These are phyloP conservation scores for Aspergillus avenaceus DNA, from an alignment of 495 filamentous ascomycete genomes.

Conservation along the genomic window DNA sequence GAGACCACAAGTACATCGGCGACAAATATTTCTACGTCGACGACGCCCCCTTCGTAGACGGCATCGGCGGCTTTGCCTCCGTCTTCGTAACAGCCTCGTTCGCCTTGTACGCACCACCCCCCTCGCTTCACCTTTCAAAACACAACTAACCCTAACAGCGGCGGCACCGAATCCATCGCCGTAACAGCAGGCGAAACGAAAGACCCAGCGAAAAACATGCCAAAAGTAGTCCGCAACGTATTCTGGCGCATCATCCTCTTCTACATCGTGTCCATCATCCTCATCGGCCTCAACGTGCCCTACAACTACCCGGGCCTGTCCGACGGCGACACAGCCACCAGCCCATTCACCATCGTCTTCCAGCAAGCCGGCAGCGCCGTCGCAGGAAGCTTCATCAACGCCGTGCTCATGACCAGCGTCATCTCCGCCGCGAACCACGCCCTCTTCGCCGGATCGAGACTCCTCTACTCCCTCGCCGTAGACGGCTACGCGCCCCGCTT, in stretches of 20 bases:
- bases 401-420: constrained; percentile 51
- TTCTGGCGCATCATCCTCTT: constrained; percentile 53
- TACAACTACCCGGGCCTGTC: constrained; percentile 47
- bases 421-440: constrained; percentile 52
- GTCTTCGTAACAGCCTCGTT: constrained; percentile 53
- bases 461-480: constrained; percentile 47
- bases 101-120: constrained; percentile 31
- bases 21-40: constrained; percentile 40
- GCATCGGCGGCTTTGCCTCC: constrained; percentile 49
- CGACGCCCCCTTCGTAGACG: constrained; percentile 50
- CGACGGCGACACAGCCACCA: constrained; percentile 34
- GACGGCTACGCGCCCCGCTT: constrained; percentile 43
- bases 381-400: constrained; percentile 53
- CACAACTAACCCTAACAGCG: constrained; percentile 24
- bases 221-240: constrained; percentile 48
- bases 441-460: constrained; percentile 49
- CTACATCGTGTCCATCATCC: constrained; percentile 46
- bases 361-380: constrained; percentile 42
- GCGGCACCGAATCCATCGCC: constrained; percentile 54
- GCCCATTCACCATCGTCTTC: constrained; percentile 53
- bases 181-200: constrained; percentile 53
- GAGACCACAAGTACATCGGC: constrained; percentile 40
- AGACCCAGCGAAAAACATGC: constrained; percentile 42
- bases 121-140: background rate
- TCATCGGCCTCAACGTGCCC: constrained; percentile 50